Base-by-base conservation (phyloP, 441 rosid genomes). In the Mallotus japonicus region DNA sequence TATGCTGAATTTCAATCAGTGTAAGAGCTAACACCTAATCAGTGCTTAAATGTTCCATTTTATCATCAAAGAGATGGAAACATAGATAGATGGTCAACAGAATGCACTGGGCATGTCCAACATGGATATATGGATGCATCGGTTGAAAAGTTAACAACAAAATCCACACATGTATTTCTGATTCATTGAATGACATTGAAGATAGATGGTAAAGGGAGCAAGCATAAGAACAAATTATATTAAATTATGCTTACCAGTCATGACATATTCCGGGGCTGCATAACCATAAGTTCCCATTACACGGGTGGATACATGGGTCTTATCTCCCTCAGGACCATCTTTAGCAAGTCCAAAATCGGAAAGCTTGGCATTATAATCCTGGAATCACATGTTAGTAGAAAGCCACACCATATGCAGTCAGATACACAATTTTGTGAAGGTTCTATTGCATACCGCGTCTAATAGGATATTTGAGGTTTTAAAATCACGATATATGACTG, bases 261-360 rank as follows among this genome's bases (percentile, higher is more conserved):
- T 92, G 66, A 92, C 97, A 75, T 92, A 92, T 76, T 92, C 96
- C 0, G 97, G 97, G 55, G 97, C 97, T 42, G 97, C 97, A 77
- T 92, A 92, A 22, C 97, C 97, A 69, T 92, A 89, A 6, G 97
- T 92, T 62, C 97, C 97, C 97, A 92, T 92, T 58, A 92, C 97
- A 20, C 96, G 92, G 68, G 97, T 92, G 28, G 97, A 92, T 47
- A 92, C 97, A 79, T 92, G 97, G 20, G 97, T 92, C 83, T 92
- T 90, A 71, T 90, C 97, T 64, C 93, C 97, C 79, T 92, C 96
- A 14, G 97, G 97, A 80, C 92, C 97, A 77, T 92, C 96, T 83
- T 92, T 92, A 19, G 97, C 97, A 74, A 92, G 96, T 77, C 97
- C 97, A 65, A 92, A 92, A 78, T 92, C 97, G 16, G 96, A 92